phyloP scores from a whole-genome alignment of 345 rosid species.

The Murraya koenigii region DNA sequence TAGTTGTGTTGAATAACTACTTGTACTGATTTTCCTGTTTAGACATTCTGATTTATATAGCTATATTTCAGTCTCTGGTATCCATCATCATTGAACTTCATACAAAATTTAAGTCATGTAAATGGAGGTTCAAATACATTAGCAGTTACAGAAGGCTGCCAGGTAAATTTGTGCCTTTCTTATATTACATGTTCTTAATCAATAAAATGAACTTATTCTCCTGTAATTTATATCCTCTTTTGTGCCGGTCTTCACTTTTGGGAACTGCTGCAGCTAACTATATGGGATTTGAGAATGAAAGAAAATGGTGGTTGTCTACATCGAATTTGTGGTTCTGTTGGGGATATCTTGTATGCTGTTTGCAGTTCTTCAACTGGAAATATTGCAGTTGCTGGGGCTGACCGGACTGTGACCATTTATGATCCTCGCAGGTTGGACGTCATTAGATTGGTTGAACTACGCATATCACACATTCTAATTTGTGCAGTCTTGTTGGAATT shows the following conservation, averaged over 20 bases:
- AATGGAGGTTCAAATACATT: constrained; percentile 37
- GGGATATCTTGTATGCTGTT: constrained; percentile 53
- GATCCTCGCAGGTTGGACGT: constrained; percentile 68
- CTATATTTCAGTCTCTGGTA: constrained; percentile 55
- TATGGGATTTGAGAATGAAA: constrained; percentile 69
- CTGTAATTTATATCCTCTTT: not conserved
- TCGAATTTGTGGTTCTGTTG: constrained; percentile 57
- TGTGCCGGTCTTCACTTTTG: constrained; percentile 14
- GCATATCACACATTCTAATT: not conserved
- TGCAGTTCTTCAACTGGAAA: constrained; percentile 53
- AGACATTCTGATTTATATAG: constrained; percentile 1
- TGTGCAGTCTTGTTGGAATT: not conserved
- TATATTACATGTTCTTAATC: not conserved
- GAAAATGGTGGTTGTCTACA: constrained; percentile 64
- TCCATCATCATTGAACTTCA: constrained; percentile 57
- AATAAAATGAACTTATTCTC: constrained; percentile 8
- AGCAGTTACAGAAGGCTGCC: constrained; percentile 65
- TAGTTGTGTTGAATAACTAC: not conserved
- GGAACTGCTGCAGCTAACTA: constrained; percentile 42
- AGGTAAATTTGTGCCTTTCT: constrained; percentile 31
- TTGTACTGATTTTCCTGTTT: not conserved
- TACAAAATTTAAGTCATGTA: constrained; percentile 40
- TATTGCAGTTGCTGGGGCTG: constrained; percentile 67
- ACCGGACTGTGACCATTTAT: constrained; percentile 63
- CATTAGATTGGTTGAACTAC: not conserved